Base-by-base conservation (phyloP, 2,329 filamentous ascomycete genomes). In the Sclerotinia spermophila region DNA sequence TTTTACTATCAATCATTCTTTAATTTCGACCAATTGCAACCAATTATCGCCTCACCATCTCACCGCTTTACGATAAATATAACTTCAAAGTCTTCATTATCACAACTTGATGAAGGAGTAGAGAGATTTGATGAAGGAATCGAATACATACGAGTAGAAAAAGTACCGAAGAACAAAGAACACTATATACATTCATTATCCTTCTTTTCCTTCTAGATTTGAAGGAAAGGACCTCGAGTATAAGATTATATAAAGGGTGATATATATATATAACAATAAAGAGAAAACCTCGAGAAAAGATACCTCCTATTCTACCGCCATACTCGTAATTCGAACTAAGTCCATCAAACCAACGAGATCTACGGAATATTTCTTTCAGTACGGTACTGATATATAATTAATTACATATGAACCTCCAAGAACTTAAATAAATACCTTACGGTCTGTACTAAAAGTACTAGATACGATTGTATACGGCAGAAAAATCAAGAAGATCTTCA, bases 51-150 rank as follows among this genome's bases (percentile, higher is more conserved):
- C n/a, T 24, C 30, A 19, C 13, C 8, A 5, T 21, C 10, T 38
- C 44, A 64, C 61, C 61, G 61, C 61, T 45, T 27, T 51, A 27
- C 30, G 44, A 64, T 64, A 51, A 64, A 48, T 44, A 38, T n/a
- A 61, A 30, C 10, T 27, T 51, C 33, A n/a, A 42, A 60, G n/a
- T 40, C 40, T 27, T n/a, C n/a, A n/a, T n/a, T n/a, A 45, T 62
- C 19, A 24, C 59, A 30, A 27, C 13, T 38, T n/a, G 61, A 38
- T 51, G 61, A 64, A 64, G 61, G 30, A 45, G 40, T 3, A 40
- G 42, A 17, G 48, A 11, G 24, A 13, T 24, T 35, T 30, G 42
- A 61, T 45, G 42, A 61, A 21, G 33, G 11, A 24, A 35, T 27
- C 59, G 8, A 17, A 27, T 17, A 44, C 19, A 8, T 2, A 33